Conservation (phyloP, 768 basidiomycete species). For the Kwoniella dendrophila region DNA sequence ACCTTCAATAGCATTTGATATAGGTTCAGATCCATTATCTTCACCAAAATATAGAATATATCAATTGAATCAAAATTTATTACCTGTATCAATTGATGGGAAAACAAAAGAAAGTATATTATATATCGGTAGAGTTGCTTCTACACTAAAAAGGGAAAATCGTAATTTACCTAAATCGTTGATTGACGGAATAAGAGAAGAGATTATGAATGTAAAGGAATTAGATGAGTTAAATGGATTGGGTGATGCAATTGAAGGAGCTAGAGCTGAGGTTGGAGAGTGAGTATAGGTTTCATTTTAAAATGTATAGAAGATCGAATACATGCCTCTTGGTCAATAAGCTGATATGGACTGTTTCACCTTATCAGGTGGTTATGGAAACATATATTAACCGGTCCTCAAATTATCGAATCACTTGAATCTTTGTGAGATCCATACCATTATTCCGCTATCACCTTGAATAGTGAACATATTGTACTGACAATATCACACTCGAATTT, state of each 20-base stretch:
- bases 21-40: slow-evolving; percentile 66
- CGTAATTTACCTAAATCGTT: slow-evolving; percentile 72
- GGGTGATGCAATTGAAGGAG: slow-evolving; percentile 71
- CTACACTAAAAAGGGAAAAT: slow-evolving; percentile 75
- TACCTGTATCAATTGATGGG: slow-evolving; percentile 73
- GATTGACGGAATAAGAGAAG: slow-evolving; percentile 66
- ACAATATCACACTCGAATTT: neutral
- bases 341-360: neutral
- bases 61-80: slow-evolving; percentile 65
- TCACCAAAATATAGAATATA: slow-evolving; percentile 63
- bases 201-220: slow-evolving; percentile 62
- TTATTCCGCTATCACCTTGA: neutral
- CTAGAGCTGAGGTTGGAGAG: slow-evolving; percentile 80
- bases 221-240: slow-evolving; percentile 73
- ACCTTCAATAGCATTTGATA: slow-evolving; percentile 35
- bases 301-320: neutral
- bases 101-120: slow-evolving; percentile 77
- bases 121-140: slow-evolving; percentile 84
- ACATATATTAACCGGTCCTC: slow-evolving; percentile 78
- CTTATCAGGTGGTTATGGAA: slow-evolving; percentile 75
- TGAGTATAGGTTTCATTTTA: slow-evolving; percentile 24
- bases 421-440: slow-evolving; percentile 66
- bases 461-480: neutral
- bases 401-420: slow-evolving; percentile 80
- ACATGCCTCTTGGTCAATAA: neutral